Evolutionary conservation across 2,329 filamentous ascomycete genomes (phyloP).

Genomic region (Gaeumannomyces sp.): DNA sequence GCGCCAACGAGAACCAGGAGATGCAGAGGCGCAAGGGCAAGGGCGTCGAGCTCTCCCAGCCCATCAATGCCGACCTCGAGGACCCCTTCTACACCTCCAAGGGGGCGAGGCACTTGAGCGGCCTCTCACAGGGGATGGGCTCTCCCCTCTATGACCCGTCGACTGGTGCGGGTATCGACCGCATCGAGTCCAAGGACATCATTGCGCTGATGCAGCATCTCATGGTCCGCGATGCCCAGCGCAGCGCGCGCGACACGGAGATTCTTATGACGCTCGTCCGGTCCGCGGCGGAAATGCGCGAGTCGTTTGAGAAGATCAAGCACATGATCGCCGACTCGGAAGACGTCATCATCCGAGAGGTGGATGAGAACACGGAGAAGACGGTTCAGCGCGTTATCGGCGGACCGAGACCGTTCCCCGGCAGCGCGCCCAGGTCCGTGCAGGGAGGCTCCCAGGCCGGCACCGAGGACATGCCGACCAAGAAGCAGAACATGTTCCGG

Average conservation of each 20-base stretch:
- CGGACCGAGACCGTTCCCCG: slow-evolving; percentile 78
- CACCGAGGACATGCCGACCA: slow-evolving; percentile 56
- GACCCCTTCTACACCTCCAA: slow-evolving; percentile 62
- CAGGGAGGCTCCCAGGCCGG: slow-evolving; percentile 51
- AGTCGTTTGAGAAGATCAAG: slow-evolving; percentile 93
- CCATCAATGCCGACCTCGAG: slow-evolving; percentile 42
- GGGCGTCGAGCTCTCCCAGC: slow-evolving; percentile 45
- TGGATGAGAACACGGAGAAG: slow-evolving; percentile 82
- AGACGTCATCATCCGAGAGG: slow-evolving; percentile 77
- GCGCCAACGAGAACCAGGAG: slow-evolving; percentile 50
- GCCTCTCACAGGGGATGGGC: slow-evolving; percentile 84
- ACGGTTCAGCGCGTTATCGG: slow-evolving; percentile 76
- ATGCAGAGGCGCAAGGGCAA: slow-evolving; percentile 46
- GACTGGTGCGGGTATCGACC: slow-evolving; percentile 80
- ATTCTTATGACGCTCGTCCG: slow-evolving; percentile 91
- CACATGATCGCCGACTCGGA: slow-evolving; percentile 77
- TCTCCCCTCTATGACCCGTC: slow-evolving; percentile 88
- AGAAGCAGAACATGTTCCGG: slow-evolving; percentile 91
- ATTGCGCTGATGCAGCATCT: slow-evolving; percentile 97
- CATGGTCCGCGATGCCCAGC: slow-evolving; percentile 92
- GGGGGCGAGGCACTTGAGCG: slow-evolving; percentile 67
- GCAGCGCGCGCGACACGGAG: slow-evolving; percentile 92
- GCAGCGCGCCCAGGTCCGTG: slow-evolving; percentile 53
- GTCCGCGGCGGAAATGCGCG: slow-evolving; percentile 93
- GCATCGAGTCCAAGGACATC: slow-evolving; percentile 93